A percentile compares a stretch with the other conserved stretches of the same genome.
Evolutionary conservation across 1,284 basidiomycete genomes (phyloP).

Genomic region (Melampsora medusae): DNA sequence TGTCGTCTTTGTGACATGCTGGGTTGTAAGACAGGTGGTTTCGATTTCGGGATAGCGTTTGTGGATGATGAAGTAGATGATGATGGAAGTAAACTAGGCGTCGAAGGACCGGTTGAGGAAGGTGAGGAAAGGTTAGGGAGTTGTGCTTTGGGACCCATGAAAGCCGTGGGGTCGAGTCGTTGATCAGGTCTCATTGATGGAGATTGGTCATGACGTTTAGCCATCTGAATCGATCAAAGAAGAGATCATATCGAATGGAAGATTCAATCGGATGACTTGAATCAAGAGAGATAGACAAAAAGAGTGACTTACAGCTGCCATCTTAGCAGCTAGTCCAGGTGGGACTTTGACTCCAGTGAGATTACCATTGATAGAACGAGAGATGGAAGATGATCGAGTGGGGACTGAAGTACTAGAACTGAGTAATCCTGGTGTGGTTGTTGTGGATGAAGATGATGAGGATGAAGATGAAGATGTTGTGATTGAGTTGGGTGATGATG

Average conservation of each 20-base stretch:
- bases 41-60: background rate
- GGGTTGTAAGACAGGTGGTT: background rate
- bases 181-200: constrained; percentile 25
- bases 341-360: constrained; percentile 27
- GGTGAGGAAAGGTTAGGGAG: background rate
- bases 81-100: background rate
- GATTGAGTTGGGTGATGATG: constrained; percentile 3
- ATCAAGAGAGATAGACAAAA: background rate
- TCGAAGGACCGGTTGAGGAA: background rate
- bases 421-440: background rate
- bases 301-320: constrained; percentile 29
- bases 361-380: background rate
- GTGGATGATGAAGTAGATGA: background rate
- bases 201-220: constrained; percentile 21
- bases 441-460: background rate
- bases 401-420: background rate
- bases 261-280: background rate
- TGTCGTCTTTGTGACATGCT: constrained; percentile 3
- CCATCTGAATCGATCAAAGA: constrained; percentile 6
- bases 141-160: constrained; percentile 11
- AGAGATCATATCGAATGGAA: background rate
- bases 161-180: constrained; percentile 29
- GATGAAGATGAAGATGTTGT: constrained; percentile 5
- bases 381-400: background rate
- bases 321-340: constrained; percentile 28